Base-by-base conservation (phyloP, 306 rosid genomes). In the Vigna unguiculata region DNA sequence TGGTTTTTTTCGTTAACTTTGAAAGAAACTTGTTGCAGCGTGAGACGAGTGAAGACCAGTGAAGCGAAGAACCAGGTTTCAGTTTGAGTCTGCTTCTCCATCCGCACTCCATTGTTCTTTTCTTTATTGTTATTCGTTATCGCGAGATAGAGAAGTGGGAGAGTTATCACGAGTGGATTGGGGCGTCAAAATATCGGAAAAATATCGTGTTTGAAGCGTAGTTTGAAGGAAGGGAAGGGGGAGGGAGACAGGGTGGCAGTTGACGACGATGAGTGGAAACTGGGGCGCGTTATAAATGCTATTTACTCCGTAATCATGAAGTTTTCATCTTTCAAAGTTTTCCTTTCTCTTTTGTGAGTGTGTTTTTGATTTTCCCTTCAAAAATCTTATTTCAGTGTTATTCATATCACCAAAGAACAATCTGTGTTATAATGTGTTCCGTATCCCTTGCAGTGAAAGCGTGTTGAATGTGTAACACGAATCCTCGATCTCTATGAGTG, bases 231-330 rank as follows among this genome's bases (percentile, higher is more conserved):
- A 9, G 12, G 28, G 78, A 64, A 80, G 41, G 5, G 5, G 7
- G n/a, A 55, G 17, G 40, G 68, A 21, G 55, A 62, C 75, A 63
- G 78, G 49, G 83, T 82, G 85, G 85, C 82, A 76, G 78, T 52
- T 40, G 77, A 75, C 17, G 81, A 54, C 7, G 34, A 69, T 71
- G 81, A 76, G 63, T 76, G 69, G 54, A 59, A 60, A 49, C 78
- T 30, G 78, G 20, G 61, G 49, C 22, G 41, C 11, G 28, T 71
- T 64, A 71, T 82, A 77, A 82, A 82, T 82, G 82, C 48, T 60
- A 77, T 77, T 77, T 71, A 82, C 79, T 54, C 69, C 16, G 62
- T 69, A 70, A 76, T 81, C 78, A 52, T 81, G 16, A 17, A 24
- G 17, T 49, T 74, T 80, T 25, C 25, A n/a, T 38, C 13, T 60